These are phyloP conservation scores for Mentha longifolia DNA, from an alignment of 257 asterid species.

Conservation along the genomic window DNA sequence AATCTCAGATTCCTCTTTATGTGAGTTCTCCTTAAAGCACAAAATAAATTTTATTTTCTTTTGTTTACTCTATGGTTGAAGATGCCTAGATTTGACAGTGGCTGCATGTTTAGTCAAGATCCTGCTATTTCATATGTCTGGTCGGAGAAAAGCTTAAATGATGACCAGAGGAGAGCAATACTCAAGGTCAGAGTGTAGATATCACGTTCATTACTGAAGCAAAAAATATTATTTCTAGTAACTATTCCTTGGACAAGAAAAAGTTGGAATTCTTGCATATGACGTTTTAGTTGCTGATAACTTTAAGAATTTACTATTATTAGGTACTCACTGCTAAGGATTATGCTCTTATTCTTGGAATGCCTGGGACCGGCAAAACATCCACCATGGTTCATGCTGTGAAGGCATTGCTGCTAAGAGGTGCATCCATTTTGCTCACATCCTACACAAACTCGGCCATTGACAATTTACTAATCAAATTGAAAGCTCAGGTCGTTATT, in stretches of 20 bases:
- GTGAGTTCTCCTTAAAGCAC: constrained; percentile 25
- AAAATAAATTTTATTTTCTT: constrained; percentile 1
- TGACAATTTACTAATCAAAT: constrained; percentile 85
- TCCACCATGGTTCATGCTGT: constrained; percentile 98
- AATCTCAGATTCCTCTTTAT: constrained; percentile 2
- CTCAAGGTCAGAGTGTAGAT: constrained; percentile 61
- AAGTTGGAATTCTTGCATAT: neutral
- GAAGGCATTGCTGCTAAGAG: constrained; percentile 93
- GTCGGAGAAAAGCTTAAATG: constrained; percentile 83
- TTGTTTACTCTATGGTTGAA: constrained; percentile 43
- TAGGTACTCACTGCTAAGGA: constrained; percentile 95
- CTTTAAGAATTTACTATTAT: constrained; percentile 18
- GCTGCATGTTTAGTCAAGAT: constrained; percentile 88
- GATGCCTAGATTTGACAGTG: constrained; percentile 94
- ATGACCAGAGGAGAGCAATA: constrained; percentile 94
- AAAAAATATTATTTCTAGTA: neutral
- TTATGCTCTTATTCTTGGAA: constrained; percentile 91
- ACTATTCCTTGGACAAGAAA: constrained; percentile 9
- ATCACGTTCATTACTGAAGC: constrained; percentile 6
- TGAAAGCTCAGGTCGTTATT: constrained; percentile 80
- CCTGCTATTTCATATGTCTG: constrained; percentile 87
- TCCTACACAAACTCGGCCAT: constrained; percentile 98
- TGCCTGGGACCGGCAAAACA: constrained; percentile 99
- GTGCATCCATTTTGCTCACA: constrained; percentile 96
- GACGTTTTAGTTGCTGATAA: constrained; percentile 36